Base-by-base conservation (phyloP, 2,329 filamentous ascomycete genomes). In the Aotearoamyces nothofagi region DNA sequence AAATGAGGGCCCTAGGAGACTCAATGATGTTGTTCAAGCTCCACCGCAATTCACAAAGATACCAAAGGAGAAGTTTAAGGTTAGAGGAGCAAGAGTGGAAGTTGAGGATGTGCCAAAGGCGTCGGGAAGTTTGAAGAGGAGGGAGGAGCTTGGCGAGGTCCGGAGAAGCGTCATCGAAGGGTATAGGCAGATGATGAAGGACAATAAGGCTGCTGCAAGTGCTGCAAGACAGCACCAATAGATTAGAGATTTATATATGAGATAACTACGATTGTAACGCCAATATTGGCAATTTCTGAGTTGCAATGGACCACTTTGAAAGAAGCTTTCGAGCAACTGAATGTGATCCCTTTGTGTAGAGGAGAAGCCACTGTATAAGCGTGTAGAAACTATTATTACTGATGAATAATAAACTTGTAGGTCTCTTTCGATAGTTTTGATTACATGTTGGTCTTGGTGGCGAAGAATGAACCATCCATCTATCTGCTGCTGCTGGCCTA, bases 61-160 rank as follows among this genome's bases (percentile, higher is more conserved):
- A 5, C 46, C 46, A 1, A 49, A 33, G 29, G 44, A 46, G 32
- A 50, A 51, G 27, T 49, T 50, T 10, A 49, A 49, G 37, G 66
- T 69, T 26, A 56, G 68, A 14, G 72, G 72, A 0, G 75, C 76
- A 0, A 64, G 61, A 39, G 74, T 78, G 1, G 63, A 77, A 34
- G 73, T 80, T 14, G 69, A 61, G 2, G 70, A 78, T 48, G 66
- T 84, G 24, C 79, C 79, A 6, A 71, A 70, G 41, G 56, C 63
- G 3, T 73, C 69, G 20, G 80, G 78, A 9, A 81, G 76, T 58
- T 56, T 86, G 54, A 66, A 74, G 45, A 63, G 70, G 49, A 63
- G 78, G 51, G 78, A 83, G 46, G 78, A 83, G 53, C 47, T 87
- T 33, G 71, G 74, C n/a, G 66, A 58, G 27, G 70, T 77, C 41